A percentile compares a stretch with the other conserved stretches of the same genome.
These are phyloP conservation scores for Bauhinia variegata DNA, from an alignment of 306 rosid genomes.

Conservation along the genomic window DNA sequence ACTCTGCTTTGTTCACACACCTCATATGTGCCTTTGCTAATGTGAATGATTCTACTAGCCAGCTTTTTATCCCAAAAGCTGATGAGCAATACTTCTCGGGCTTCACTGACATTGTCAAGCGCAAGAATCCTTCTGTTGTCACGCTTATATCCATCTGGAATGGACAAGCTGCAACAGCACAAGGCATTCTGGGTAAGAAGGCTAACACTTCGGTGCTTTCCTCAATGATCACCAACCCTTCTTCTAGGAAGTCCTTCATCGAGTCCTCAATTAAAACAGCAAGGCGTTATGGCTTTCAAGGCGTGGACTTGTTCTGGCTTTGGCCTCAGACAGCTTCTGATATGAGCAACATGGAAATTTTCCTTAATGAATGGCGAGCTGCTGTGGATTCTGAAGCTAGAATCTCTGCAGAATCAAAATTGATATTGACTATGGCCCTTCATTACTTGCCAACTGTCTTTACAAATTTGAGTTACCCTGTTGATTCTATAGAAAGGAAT, in stretches of 20 bases:
- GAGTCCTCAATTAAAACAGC: conserved; percentile 50
- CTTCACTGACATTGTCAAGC: conserved; percentile 45
- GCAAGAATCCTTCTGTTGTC: conserved; percentile 49
- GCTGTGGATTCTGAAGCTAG: conserved; percentile 45
- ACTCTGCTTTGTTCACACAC: conserved; percentile 45
- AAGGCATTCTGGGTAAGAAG: conserved; percentile 7
- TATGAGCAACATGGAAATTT: conserved; percentile 40
- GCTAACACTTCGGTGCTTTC: conserved; percentile 23
- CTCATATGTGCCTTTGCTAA: conserved; percentile 46
- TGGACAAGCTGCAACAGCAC: conserved; percentile 4
- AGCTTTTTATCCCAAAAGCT: conserved; percentile 37
- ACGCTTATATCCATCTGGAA: conserved; percentile 50
- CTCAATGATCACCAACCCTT: conserved; percentile 34
- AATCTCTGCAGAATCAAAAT: conserved; percentile 29
- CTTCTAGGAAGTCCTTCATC: conserved; percentile 50
- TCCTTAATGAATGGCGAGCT: conserved; percentile 53
- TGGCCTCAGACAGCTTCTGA: conserved; percentile 27
- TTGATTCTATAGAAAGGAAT: conserved; percentile 44
- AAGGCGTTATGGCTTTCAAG: conserved; percentile 46
- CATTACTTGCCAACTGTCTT: conserved; percentile 27
- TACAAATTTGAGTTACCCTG: conserved; percentile 36
- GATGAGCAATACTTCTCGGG: conserved; percentile 33
- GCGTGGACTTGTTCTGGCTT: conserved; percentile 51
- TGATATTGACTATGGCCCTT: conserved; percentile 53
- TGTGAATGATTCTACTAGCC: conserved; percentile 35